phyloP scores from a whole-genome alignment of 2,329 filamentous ascomycete genomes.

The Colletotrichum sp. region DNA sequence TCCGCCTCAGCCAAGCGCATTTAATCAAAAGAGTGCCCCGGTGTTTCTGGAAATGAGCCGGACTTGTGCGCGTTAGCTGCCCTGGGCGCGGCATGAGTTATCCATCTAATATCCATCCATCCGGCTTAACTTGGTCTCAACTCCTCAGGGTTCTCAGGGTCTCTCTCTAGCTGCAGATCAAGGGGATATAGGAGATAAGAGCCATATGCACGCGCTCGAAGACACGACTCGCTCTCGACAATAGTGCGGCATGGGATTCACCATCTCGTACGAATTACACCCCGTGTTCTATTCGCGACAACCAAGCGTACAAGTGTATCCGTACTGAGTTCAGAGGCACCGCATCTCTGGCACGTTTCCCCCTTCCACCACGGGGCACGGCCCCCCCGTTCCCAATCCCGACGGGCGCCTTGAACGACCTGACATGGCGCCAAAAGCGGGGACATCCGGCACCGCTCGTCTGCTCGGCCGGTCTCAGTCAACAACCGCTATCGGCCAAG shows the following conservation, averaged over 20 bases:
- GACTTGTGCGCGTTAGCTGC: slow-evolving; percentile 1
- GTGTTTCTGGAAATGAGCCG: not conserved
- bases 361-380: not conserved
- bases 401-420: not conserved
- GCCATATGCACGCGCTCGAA: not conserved
- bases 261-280: not conserved
- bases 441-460: slow-evolving; percentile 9
- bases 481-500: slow-evolving; percentile 10
- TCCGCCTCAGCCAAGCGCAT: not conserved
- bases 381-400: slow-evolving; percentile 5
- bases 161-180: not conserved
- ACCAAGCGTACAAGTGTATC: not conserved
- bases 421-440: slow-evolving; percentile 3
- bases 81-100: not conserved
- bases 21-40: not conserved
- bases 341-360: not conserved
- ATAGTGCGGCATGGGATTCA: not conserved
- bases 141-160: not conserved
- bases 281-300: not conserved
- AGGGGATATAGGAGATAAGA: not conserved
- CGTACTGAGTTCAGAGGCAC: not conserved
- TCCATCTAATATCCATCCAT: not conserved
- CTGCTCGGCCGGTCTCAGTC: not conserved
- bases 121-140: not conserved
- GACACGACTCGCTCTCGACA: not conserved